Percentiles rank a stretch among this genome's conserved stretches.
Conservation (phyloP, 169 alveolate genomes). For the Babesia sp. region DNA sequence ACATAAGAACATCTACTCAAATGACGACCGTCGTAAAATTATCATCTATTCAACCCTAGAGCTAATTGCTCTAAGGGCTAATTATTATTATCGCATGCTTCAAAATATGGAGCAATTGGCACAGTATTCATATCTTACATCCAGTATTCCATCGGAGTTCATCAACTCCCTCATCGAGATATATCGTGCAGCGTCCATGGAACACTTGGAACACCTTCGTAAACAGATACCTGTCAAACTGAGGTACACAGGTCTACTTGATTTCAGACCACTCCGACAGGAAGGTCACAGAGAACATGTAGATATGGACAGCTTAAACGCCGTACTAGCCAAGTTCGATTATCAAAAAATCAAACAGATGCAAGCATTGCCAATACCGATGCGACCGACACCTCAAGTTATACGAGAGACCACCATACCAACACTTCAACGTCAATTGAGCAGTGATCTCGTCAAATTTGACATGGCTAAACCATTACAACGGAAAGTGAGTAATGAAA, state of each 20-base stretch:
- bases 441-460: too few relatives aligned
- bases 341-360: background rate
- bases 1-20: background rate
- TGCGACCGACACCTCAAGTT: too few relatives aligned
- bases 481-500: too few relatives aligned
- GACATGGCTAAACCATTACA: too few relatives aligned
- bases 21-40: background rate
- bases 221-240: slow-evolving; percentile 10
- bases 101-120: slow-evolving; percentile 25
- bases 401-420: too few relatives aligned
- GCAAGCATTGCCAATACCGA: background rate
- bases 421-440: too few relatives aligned
- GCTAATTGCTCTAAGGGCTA: slow-evolving; percentile 19
- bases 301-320: background rate
- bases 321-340: background rate
- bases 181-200: slow-evolving; percentile 24
- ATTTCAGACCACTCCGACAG: slow-evolving; percentile 16
- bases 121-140: background rate
- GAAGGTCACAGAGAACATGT: background rate
- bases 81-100: slow-evolving; percentile 34
- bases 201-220: slow-evolving; percentile 33
- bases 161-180: slow-evolving; percentile 10
- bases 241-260: slow-evolving; percentile 19
- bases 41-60: slow-evolving; percentile 10
- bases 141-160: background rate